These are phyloP conservation scores for Metschnikowia noctiluminum DNA, from an alignment of 805 yeast genomes.

Conservation along the genomic window DNA sequence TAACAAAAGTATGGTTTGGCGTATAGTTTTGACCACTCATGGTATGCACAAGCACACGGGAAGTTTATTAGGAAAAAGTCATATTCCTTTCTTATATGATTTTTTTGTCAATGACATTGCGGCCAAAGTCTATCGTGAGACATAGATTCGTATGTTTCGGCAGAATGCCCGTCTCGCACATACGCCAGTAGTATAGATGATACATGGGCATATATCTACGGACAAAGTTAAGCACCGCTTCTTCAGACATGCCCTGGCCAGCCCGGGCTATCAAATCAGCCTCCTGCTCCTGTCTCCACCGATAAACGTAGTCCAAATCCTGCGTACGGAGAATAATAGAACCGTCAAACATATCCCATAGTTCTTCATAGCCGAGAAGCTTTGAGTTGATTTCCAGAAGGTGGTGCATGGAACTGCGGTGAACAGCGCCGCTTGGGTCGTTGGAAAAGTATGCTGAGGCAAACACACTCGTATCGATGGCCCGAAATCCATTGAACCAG, in stretches of 20 bases:
- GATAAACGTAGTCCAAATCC: slow-evolving; percentile 58
- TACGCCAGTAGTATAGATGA: slow-evolving; percentile 55
- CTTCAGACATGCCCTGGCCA: slow-evolving; percentile 82
- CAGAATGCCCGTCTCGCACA: slow-evolving; percentile 27
- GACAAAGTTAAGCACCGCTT: slow-evolving; percentile 63
- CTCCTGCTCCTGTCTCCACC: slow-evolving; percentile 81
- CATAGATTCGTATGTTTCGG: slow-evolving; percentile 14
- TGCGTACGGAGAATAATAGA: slow-evolving; percentile 63
- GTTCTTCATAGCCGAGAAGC: slow-evolving; percentile 46
- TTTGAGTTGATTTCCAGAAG: slow-evolving; percentile 47
- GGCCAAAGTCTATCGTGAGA: slow-evolving; percentile 15
- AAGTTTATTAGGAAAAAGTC: not conserved
- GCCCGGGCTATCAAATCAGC: slow-evolving; percentile 47
- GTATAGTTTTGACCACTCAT: no score
- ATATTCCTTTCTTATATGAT: not conserved
- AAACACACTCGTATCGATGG: slow-evolving; percentile 24
- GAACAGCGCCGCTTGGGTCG: slow-evolving; percentile 19
- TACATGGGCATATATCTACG: slow-evolving; percentile 87
- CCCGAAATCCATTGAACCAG: slow-evolving; percentile 82
- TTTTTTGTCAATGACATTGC: slow-evolving; percentile 7
- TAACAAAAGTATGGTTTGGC: no score
- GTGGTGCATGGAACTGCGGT: slow-evolving; percentile 25
- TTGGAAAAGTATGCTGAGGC: slow-evolving; percentile 19
- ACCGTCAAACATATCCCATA: slow-evolving; percentile 58
- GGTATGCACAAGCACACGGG: no score